A percentile compares a stretch with the other conserved stretches of the same genome.
phyloP scores from a whole-genome alignment of 2,329 filamentous ascomycete species.

The Triangularia setosa region DNA sequence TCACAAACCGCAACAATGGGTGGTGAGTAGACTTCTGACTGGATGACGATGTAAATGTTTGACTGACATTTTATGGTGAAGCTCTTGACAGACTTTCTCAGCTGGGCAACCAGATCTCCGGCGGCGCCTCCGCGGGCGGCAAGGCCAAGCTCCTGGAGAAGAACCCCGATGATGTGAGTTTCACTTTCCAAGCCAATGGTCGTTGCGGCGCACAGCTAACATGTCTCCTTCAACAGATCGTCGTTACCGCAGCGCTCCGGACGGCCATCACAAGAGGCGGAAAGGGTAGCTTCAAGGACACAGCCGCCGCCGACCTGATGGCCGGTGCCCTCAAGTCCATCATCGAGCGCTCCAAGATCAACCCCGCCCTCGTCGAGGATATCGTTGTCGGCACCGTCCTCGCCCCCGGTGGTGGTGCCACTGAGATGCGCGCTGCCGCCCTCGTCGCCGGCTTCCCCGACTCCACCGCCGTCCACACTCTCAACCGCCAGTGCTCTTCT shows the following conservation, averaged over 20 bases:
- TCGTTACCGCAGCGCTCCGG: constrained; percentile 88
- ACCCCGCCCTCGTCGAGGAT: constrained; percentile 85
- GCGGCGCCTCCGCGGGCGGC: constrained; percentile 39
- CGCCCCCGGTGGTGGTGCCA: constrained; percentile 88
- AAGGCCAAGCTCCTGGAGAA: constrained; percentile 59
- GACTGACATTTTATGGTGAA: constrained; percentile 28
- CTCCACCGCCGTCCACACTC: constrained; percentile 73
- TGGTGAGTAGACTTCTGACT: constrained; percentile 15
- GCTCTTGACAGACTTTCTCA: constrained; percentile 56
- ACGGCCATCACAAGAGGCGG: constrained; percentile 90
- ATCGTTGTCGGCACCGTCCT: constrained; percentile 89
- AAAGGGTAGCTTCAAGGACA: constrained; percentile 95
- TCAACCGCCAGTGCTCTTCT: constrained; percentile 93
- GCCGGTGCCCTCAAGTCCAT: constrained; percentile 77
- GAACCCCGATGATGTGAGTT: constrained; percentile 60
- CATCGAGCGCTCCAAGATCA: constrained; percentile 80
- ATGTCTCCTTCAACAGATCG: constrained; percentile 51
- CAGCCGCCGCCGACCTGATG: constrained; percentile 78
- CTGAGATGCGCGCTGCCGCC: constrained; percentile 90
- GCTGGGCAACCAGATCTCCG: constrained; percentile 58
- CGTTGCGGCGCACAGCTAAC: constrained; percentile 24
- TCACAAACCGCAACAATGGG: constrained; percentile 20
- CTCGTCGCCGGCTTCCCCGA: constrained; percentile 89
- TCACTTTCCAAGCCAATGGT: not conserved
- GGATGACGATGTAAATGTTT: not conserved